These are phyloP conservation scores for Ceriops zippeliana DNA, from an alignment of 345 rosid genomes.

Conservation along the genomic window DNA sequence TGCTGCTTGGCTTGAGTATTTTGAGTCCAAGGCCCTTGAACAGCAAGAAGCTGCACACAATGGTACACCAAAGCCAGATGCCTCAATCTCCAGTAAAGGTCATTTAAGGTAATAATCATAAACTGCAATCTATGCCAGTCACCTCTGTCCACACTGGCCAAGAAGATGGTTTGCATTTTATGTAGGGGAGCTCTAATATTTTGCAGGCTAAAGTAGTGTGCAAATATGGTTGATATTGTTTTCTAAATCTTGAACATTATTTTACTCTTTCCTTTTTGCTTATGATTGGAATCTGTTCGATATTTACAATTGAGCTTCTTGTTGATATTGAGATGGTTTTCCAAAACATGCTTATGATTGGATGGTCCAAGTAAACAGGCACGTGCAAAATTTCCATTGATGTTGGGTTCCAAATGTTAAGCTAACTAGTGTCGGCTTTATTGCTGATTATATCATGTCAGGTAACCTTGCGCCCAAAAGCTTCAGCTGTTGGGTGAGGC, in stretches of 20 bases:
- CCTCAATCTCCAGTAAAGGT: slow-evolving; percentile 38
- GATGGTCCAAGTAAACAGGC: too few relatives aligned
- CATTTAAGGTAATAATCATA: slow-evolving; percentile 29
- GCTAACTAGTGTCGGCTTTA: too few relatives aligned
- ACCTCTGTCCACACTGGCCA: background rate
- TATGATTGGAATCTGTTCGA: too few relatives aligned
- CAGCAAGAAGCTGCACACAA: slow-evolving; percentile 39
- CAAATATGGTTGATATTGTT: background rate
- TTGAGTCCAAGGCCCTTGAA: slow-evolving; percentile 36
- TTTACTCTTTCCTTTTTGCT: too few relatives aligned
- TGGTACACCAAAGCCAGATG: slow-evolving; percentile 39
- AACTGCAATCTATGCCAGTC: background rate
- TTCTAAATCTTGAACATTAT: slow-evolving; percentile 4
- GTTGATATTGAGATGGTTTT: too few relatives aligned
- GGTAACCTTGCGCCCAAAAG: too few relatives aligned
- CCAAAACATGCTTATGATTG: too few relatives aligned
- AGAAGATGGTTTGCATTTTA: background rate
- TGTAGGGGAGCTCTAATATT: background rate
- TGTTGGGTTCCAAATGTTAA: too few relatives aligned
- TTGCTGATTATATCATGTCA: too few relatives aligned
- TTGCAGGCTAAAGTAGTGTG: background rate
- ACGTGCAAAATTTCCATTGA: too few relatives aligned
- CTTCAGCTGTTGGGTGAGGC: too few relatives aligned
- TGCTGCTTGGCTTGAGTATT: slow-evolving; percentile 40
- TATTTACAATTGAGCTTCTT: too few relatives aligned